A percentile compares a stretch with the other conserved stretches of the same genome.
Conservation (phyloP, 2,329 filamentous ascomycete species). For the Colletotrichum sp. region DNA sequence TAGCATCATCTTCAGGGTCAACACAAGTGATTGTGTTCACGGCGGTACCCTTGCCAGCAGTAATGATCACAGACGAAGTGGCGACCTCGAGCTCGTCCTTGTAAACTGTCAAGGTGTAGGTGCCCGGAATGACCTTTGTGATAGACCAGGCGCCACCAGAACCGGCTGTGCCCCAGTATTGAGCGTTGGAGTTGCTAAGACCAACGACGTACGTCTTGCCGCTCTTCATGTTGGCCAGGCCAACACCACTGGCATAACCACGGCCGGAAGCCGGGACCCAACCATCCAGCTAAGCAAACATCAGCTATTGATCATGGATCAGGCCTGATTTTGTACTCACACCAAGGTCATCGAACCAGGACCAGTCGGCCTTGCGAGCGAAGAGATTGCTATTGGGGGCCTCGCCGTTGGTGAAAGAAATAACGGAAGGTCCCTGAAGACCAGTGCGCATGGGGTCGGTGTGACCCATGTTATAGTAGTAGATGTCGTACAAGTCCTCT, state of each 20-base stretch:
- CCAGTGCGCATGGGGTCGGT: conserved; percentile 45
- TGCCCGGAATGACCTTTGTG: conserved; percentile 34
- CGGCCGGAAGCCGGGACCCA: conserved; percentile 34
- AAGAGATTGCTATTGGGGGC: conserved; percentile 40
- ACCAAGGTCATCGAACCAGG: conserved; percentile 35
- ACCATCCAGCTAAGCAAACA: conserved; percentile 27
- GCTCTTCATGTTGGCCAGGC: conserved; percentile 40
- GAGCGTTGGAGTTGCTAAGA: conserved; percentile 36
- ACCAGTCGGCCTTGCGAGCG: conserved; percentile 38
- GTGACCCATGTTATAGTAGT: conserved; percentile 48
- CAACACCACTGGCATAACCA: conserved; percentile 32
- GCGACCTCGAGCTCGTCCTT: conserved; percentile 38
- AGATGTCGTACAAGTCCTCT: conserved; percentile 47
- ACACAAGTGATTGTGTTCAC: conserved; percentile 32
- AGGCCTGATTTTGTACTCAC: conserved; percentile 15
- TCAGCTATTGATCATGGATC: not conserved
- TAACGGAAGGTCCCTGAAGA: conserved; percentile 43
- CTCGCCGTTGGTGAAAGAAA: conserved; percentile 41
- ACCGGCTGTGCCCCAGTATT: conserved; percentile 39
- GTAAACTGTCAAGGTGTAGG: conserved; percentile 37
- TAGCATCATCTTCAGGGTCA: conserved; percentile 34
- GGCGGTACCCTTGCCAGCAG: conserved; percentile 30
- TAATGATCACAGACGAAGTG: conserved; percentile 29
- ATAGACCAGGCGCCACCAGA: conserved; percentile 32
- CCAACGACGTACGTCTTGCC: conserved; percentile 43